Evolutionary conservation across 2,329 filamentous ascomycete species (phyloP), one percentile per base, ranked within the genome.

Genomic region (Aspergillus viridinutans): DNA sequence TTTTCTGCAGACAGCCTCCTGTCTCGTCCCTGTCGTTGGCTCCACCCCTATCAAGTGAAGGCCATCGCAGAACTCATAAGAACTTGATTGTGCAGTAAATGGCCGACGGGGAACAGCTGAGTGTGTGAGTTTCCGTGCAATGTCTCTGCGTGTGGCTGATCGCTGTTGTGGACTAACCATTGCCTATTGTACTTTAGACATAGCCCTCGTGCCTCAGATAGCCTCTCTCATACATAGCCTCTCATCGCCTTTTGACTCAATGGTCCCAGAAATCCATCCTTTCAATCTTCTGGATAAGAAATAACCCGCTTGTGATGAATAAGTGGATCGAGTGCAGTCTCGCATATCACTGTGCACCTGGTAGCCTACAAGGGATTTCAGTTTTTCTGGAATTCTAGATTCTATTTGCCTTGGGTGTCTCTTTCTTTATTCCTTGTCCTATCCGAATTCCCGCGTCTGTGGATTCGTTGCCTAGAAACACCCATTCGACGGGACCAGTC

Each of bases 111-210:
- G 63, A 60, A 40, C 58, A 55, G 53, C 58, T 56, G 59, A 56
- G 55, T 66, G 69, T 71, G 69, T 72, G 54, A 66, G 69, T 69
- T 54, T 38, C 43, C 21, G 20, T 47, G 40, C 54, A 49, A 48
- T 53, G 50, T 48, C 28, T 55, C 45, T 48, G 48, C 49, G 25
- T 47, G 20, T 38, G 49, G 26, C 54, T 54, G 25, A 56, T 59
- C 17, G 42, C 49, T 51, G n/a, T 8, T 21, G 9, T 57, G 51
- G 49, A 55, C 61, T 61, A 29, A 63, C 51, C 35, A n/a, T 29
- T 40, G 25, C 21, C 21, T 6, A 23, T 23, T 45, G 26, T 45
- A 43, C 40, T 50, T 20, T 52, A 64, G 62, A 63, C 52, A 64
- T 61, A 63, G 23, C 17, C 38, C 42, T 43, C 12, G 43, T 55